Base-by-base conservation (phyloP, 371 early-diverging fungal species). In the Mortierella sp. region DNA sequence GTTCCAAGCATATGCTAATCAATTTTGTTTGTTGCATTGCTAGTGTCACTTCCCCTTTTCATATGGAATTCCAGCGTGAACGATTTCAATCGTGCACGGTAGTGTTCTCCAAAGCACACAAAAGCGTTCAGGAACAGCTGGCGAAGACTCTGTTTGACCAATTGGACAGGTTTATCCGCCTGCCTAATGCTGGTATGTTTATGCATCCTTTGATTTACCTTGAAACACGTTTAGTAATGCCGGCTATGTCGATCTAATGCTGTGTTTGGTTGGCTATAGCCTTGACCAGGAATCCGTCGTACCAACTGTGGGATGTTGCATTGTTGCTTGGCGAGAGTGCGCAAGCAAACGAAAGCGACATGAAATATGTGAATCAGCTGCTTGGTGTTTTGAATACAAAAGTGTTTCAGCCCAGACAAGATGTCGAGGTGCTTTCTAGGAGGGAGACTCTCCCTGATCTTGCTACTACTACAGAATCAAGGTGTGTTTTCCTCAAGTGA, bases 51-150 rank as follows among this genome's bases (percentile, higher is more conserved):
- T 79, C 71, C 2, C 71, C 79, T 8, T 79, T 74, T 30, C 75
- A 61, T 22, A 74, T 79, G 75, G 79, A 79, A 37, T 79, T 79
- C 45, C 79, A 79, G 58, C 70, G 79, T 5, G 79, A 79, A 14
- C 74, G 75, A 43, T 74, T 67, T n/a, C 68, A 70, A 22, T 71
- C 75, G 18, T 79, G 68, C 9, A 79, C 79, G 1, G 11, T 71
- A 20, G 61, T 71, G 3, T 45, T 79, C 20, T 66, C 79, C 10
- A 79, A 65, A 30, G 58, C 67, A 5, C 30, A 74, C 39, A 71
- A 43, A n/a, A 47, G 43, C 30, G 3, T 54, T 30, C 51, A 55
- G 1, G 54, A 45, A 3, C 18, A 45, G 3, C 14, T 30, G 5
- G 43, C 30, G 10, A 26, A 70, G 4, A 24, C 60, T 6, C 22